Base-by-base conservation (phyloP, 2,329 filamentous ascomycete species). In the Periconia digitata region DNA sequence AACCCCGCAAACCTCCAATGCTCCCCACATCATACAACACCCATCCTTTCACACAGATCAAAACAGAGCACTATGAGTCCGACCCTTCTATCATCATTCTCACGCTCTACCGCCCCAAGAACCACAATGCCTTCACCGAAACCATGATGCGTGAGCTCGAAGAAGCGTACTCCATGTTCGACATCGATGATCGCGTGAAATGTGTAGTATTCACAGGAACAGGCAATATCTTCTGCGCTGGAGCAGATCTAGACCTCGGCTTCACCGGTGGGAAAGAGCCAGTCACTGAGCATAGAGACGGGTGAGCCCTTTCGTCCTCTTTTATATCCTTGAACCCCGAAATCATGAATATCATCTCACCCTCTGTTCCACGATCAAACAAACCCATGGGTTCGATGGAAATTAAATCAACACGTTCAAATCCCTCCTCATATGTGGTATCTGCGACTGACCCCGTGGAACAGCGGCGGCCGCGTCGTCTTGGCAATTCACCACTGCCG, bases 111-210 rank as follows among this genome's bases (percentile, higher is more conserved):
- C 82, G 87, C 16, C 86, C 86, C 0, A 68, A 73, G 10, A 82
- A 83, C 50, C 77, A 85, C 71, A 89, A 90, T 78, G 85, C 84
- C 51, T 89, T 89, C 70, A 89, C 84, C 3, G 73, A 77, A 17
- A 74, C 71, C 13, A 89, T 89, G 84, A 79, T 80, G 59, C 61
- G 71, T 15, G 85, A 86, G 58, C 75, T 90, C 23, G 78, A 82
- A 49, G 55, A 70, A 3, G 82, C 80, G 12, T 80, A 78, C 55
- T 64, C 59, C 44, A 74, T 77, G 58, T 76, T 82, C 59, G 77
- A 82, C 51, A 66, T 75, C 20, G 80, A 84, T 50, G 75, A 80
- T 44, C 73, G 79, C 6, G 79, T 83, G 21, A 79, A 78, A 54
- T 78, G 72, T 41, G 66, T 82, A 18, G 76, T 84, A 1, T 64